Evolutionary conservation across 1,284 basidiomycete genomes (phyloP), one percentile per base, ranked within the genome.

Genomic region (Farysia itapuensis): DNA sequence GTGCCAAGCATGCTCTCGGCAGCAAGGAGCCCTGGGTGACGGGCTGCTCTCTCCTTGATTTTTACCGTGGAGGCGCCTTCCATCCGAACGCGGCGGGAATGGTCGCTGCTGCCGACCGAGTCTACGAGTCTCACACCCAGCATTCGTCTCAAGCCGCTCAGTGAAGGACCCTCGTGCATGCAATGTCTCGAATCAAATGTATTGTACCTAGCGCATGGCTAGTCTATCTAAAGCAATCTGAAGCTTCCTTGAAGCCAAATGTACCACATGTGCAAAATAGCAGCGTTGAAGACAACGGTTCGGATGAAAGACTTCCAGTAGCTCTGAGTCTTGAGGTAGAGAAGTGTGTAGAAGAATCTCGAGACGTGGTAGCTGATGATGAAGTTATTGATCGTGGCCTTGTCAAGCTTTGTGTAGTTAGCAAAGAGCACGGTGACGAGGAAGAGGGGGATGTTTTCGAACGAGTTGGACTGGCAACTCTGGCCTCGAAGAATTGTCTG

Each of bases 401-500:
- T 22, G 0, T 45, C 29, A 8, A 64, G 23, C 0, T 32, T 18
- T 2, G 50, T 35, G 14, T 33, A 43, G 30, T 64, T 64, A 14
- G 56, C 61, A 39, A 39, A 59, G 24, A 64, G 13, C 0, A 60
- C 8, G 9, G 46, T 48, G 2, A 36, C 56, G 4, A 43, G 21
- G 18, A 64, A 59, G 7, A 60, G 46, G 5, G 50, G 47, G 5
- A 44, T 44, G 22, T 64, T 64, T 29, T 64, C 61, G 16, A 64
- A 64, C 5, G 46, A 31, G 19, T 64, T 64, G 9, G 43, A 38
- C 30, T 63, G 59, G 36, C 52, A 56, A n/a, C 33, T 37, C 30
- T 71, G 69, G 13, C 64, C 69, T 2, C 69, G 43, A 2, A 71
- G 43, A 34, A 71, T 66, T 1, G n/a, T 39, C 3, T 45, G 46